Evolutionary conservation across 1,284 basidiomycete species (phyloP), one percentile per base, ranked within the genome.

Genomic region (Gymnopus androsaceus): DNA sequence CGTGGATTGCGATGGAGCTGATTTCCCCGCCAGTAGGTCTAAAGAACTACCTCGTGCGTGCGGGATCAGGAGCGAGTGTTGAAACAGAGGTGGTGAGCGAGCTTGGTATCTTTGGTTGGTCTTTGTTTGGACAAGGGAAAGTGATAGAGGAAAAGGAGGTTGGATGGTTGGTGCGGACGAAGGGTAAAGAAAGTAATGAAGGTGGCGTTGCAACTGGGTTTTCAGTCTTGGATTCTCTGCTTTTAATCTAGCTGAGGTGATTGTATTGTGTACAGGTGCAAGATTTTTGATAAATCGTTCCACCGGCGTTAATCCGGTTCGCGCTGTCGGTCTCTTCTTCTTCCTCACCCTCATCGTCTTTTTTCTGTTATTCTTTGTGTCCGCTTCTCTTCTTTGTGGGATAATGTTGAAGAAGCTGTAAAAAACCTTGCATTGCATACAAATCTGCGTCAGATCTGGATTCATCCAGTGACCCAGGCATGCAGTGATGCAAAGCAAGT

Each of bases 1-100:
- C 89, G 1, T 99, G 95, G 87, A 94, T 98, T 58, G 87, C 95
- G 23, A 98, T 98, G 95, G 86, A 89, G 61, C 74, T 98, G 59
- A 98, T 98, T 61, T 74, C 80, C 33, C 88, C 93, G 1, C 95
- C 95, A 0, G 67, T 75, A 34, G 79, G 81, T 1, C 62, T 86
- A 17, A 79, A 83, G 12, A 91, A 89, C 60, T 88, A 88, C 66
- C 79, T 98, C 33, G 79, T 97, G 12, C 83, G 89, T 36, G 80
- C 87, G 1, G 80, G 75, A 7, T 72, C 67, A 15, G 66, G 65
- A 12, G 67, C 69, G 36, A 59, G 64, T 55, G 77, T 77, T 55
- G 82, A 74, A 68, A 73, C 76, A 0, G 90, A 95, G 51, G 90
- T 95, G 1, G 84, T 98, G 31, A 92, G 87, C 65, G 96, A 99